Base-by-base conservation (phyloP, 371 early-diverging fungal species). In the Lichtheimia ornata region DNA sequence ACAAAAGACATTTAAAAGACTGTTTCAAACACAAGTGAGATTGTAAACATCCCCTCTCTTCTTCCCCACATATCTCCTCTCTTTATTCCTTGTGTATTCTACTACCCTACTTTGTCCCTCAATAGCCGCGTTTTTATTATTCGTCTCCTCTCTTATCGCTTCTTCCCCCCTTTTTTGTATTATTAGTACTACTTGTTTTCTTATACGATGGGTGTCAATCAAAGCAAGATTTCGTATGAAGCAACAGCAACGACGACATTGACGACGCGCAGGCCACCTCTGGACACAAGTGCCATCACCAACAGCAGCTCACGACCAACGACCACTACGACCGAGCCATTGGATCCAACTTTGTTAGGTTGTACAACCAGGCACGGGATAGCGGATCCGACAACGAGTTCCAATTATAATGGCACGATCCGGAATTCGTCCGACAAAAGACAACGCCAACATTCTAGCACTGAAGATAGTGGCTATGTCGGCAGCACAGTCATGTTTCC, bases 281-380 rank as follows among this genome's bases (percentile, higher is more conserved):
- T n/a, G 18, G 14, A 22, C n/a, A 22, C 47, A n/a, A 47, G 47
- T 47, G 22, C 17, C 22, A 47, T 47, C 47, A 22, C 18, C 35
- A 18, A 9, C 47, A 18, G 11, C 47, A n/a, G 2, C 47, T 47
- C 47, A 11, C 47, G 7, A 47, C 4, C 15, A 47, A 4, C 28
- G 7, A 28, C 28, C 0, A 35, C 35, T 2, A 35, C 35, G 35
- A 35, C 35, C 35, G 35, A 47, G 5, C 47, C 7, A 11, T 47
- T 47, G 22, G 47, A 17, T 18, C 40, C 53, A 53, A 28, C 42
- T 44, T 53, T 52, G 53, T 61, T 44, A 61, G 53, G 54, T 61
- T 63, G 63, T 63, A 57, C 63, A 63, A 63, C 63, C 25, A 63
- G 53, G 57, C 58, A 57, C 63, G 63, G 63, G 63, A 57, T 52